Base-by-base conservation (phyloP, 768 basidiomycete genomes). In the Rhodotorula graminis region DNA sequence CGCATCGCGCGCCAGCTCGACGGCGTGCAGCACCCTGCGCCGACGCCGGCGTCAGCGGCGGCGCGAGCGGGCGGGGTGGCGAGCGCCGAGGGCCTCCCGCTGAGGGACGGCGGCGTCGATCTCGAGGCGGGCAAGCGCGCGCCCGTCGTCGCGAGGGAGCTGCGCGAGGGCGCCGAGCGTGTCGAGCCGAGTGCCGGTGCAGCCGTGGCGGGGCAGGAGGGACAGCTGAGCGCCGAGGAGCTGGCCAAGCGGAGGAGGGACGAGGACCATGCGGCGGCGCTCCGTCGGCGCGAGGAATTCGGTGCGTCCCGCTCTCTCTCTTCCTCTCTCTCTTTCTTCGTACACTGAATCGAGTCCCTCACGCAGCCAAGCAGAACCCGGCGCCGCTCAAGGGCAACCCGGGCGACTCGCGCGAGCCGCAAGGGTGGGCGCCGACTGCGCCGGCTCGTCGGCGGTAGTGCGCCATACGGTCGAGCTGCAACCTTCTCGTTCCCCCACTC, bases 221-320 rank as follows among this genome's bases (percentile, higher is more conserved):
- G n/a, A 33, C 31, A 10, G 1, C 37, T 27, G 52, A 56, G 18
- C 4, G 21, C 49, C 23, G 56, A 64, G 42, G 66, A 64, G 49
- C 0, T 33, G 11, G 71, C 71, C 33, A 23, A 42, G 42, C 14
- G 37, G 40, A 58, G 66, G 31, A n/a, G 44, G 15, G 50, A 68
- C n/a, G 11, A 63, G 40, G 71, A 72, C 4, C 44, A 66, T 31
- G 58, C 44, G 37, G 66, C 37, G 49, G 71, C 71, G 31, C n/a
- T 58, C 31, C 59, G 57, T 47, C 56, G 71, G 23, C 46, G 71
- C 31, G 71, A 59, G 40, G 71, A 72, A 25, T 67, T 72, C 21
- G 71, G 71, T 67, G 21, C 55, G 65, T 58, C 33, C 18, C 27
- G 29, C 57, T 25, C n/a, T 40, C 40, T 8, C 27, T 42, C 47